These are phyloP conservation scores for Heritiera littoralis DNA, from an alignment of 345 rosid species.

Conservation along the genomic window DNA sequence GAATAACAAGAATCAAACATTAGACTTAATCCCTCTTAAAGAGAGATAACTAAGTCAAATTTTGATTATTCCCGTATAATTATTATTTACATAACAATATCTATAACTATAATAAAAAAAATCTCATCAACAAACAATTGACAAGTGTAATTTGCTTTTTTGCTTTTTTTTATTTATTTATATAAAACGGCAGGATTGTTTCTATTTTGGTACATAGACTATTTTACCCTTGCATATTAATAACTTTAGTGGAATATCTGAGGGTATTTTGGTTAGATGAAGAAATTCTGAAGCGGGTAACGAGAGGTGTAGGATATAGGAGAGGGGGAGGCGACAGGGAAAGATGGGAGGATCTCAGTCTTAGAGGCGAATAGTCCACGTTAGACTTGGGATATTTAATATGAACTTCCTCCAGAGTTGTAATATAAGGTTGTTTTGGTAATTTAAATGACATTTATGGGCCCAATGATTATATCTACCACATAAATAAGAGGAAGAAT, in stretches of 20 bases:
- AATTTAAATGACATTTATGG: background rate
- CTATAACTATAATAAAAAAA: too few species aligned
- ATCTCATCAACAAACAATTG: too few species aligned
- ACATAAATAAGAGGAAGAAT: background rate
- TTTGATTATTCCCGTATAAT: too few species aligned
- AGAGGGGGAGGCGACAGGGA: background rate
- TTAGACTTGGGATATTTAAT: conserved; percentile 10
- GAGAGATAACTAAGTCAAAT: too few species aligned
- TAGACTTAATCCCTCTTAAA: too few species aligned
- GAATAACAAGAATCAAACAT: too few species aligned
- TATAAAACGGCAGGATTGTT: background rate
- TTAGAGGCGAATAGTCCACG: background rate
- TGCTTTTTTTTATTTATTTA: too few species aligned
- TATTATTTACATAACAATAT: too few species aligned
- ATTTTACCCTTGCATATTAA: background rate
- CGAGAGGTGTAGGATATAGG: background rate
- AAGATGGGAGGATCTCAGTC: background rate
- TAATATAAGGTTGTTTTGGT: conserved; percentile 10
- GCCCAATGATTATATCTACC: background rate
- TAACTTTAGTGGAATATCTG: background rate
- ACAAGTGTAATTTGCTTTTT: too few species aligned
- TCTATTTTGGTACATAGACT: background rate
- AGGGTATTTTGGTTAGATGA: background rate
- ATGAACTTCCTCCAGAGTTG: background rate
- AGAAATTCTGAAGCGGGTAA: background rate